Base-by-base conservation (phyloP, 345 rosid genomes). In the Kernera saxatilis region DNA sequence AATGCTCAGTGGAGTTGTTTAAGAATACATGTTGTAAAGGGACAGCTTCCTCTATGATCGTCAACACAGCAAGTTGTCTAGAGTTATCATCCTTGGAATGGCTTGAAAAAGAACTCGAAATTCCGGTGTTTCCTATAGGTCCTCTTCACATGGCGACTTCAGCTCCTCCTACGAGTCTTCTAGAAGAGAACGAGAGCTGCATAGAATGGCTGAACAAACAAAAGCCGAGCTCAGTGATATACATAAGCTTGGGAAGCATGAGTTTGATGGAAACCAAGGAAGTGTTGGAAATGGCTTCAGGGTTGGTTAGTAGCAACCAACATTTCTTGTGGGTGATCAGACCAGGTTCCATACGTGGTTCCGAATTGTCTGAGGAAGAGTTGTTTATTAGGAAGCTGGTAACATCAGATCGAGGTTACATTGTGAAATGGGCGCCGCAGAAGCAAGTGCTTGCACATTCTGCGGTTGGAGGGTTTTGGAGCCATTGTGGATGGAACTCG, bases 181-280 rank as follows among this genome's bases (percentile, higher is more conserved):
- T 66, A 33, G 56, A 22, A 36, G 70, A 66, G 46, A 52, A 49
- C 48, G 26, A 21, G 22, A 73, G 81, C 26, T 85, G 91, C 82
- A 18, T 89, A 3, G 67, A 80, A 3, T 89, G 54, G 54, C 37
- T 89, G 22, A 70, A 78, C 72, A 61, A 52, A 12, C 86, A 44
- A 2, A 18, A 75, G 21, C 72, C 55, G 1, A 43, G 70, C 6
- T 83, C 91, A 0, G 85, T 85, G 7, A 77, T 71, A 0, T 87
- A 85, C 56, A 70, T 89, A 36, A 74, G 87, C 61, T 83, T 89
- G 22, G 93, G 93, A 14, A 84, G 83, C 43, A 36, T 79, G 19
- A 51, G 13, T 49, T 69, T 79, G 30, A 57, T 67, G 49, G 49
- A 36, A n/a, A 17, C 21, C 0, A 50, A 66, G 2, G 60, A 66